Percentiles rank a stretch among this genome's conserved stretches.
These are phyloP conservation scores for Pleurotus tuber-regium DNA, from an alignment of 768 basidiomycete species.

Conservation along the genomic window DNA sequence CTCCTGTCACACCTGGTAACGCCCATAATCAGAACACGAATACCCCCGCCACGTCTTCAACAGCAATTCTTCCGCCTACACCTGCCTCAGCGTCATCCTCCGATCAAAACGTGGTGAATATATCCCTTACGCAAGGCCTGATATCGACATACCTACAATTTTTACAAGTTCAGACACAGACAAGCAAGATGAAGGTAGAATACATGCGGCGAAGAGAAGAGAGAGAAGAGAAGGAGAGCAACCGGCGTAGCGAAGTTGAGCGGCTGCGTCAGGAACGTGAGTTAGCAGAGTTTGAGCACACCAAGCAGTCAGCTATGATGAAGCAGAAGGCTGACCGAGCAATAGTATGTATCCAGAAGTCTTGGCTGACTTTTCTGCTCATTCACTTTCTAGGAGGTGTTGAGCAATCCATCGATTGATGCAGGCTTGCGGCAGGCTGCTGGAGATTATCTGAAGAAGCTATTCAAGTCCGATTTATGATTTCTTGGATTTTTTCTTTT, in stretches of 20 bases:
- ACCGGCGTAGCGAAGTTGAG: slow-evolving; percentile 49
- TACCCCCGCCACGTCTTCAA: slow-evolving; percentile 15
- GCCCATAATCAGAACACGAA: slow-evolving; percentile 10
- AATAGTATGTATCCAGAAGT: slow-evolving; percentile 37
- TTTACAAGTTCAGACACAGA: slow-evolving; percentile 65
- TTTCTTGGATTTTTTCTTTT: slow-evolving; percentile 2
- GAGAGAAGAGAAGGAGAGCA: slow-evolving; percentile 61
- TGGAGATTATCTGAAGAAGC: slow-evolving; percentile 68
- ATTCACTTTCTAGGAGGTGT: slow-evolving; percentile 40
- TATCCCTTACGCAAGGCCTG: slow-evolving; percentile 56
- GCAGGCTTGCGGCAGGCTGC: slow-evolving; percentile 63
- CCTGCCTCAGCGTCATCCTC: slow-evolving; percentile 14
- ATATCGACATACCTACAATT: slow-evolving; percentile 56
- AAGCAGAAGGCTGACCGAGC: slow-evolving; percentile 68
- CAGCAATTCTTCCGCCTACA: slow-evolving; percentile 18
- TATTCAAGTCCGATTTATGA: slow-evolving; percentile 45
- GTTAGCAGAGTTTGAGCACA: slow-evolving; percentile 51
- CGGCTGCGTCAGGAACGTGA: slow-evolving; percentile 54
- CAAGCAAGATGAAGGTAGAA: slow-evolving; percentile 68
- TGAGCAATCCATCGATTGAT: slow-evolving; percentile 58
- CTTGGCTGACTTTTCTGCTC: slow-evolving; percentile 1
- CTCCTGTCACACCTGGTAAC: slow-evolving; percentile 7
- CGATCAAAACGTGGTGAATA: slow-evolving; percentile 29
- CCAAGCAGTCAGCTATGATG: slow-evolving; percentile 44
- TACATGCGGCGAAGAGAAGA: slow-evolving; percentile 66